phyloP scores from a whole-genome alignment of 2,329 filamentous ascomycete genomes.

The Arthroderma sp. region DNA sequence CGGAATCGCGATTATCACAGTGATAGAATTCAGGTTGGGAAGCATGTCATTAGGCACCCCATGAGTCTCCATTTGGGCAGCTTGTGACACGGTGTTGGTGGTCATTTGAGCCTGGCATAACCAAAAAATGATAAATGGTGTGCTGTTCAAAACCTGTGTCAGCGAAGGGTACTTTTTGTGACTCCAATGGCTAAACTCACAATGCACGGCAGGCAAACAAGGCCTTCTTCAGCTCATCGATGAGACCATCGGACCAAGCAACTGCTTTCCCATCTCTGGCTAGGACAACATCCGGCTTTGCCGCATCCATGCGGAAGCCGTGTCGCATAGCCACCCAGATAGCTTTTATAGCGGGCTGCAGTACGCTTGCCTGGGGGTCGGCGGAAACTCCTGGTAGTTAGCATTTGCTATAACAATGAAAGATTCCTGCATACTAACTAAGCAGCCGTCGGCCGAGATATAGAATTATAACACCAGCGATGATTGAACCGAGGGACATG shows the following conservation, averaged over 20 bases:
- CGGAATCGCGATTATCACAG: constrained; percentile 44
- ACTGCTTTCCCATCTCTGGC: constrained; percentile 45
- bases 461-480: too few relatives aligned
- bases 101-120: constrained; percentile 24
- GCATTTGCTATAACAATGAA: too few relatives aligned
- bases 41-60: constrained; percentile 49
- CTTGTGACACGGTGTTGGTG: constrained; percentile 28
- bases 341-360: constrained; percentile 6
- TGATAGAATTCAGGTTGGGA: constrained; percentile 45
- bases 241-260: constrained; percentile 7
- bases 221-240: constrained; percentile 9
- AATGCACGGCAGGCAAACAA: constrained; percentile 9
- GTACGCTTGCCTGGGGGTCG: constrained; percentile 7
- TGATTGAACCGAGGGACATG: constrained; percentile 19
- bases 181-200: neutral
- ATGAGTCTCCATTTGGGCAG: constrained; percentile 43
- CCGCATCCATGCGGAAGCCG: constrained; percentile 8
- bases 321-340: constrained; percentile 3
- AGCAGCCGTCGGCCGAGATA: too few relatives aligned
- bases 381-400: neutral
- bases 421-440: too few relatives aligned
- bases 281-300: constrained; percentile 37
- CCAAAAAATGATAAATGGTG: constrained; percentile 20
- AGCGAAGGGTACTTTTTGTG: constrained; percentile 11
- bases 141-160: constrained; percentile 14